Conservation (phyloP, 805 yeast genomes). For the Kuraishia capsulata region DNA sequence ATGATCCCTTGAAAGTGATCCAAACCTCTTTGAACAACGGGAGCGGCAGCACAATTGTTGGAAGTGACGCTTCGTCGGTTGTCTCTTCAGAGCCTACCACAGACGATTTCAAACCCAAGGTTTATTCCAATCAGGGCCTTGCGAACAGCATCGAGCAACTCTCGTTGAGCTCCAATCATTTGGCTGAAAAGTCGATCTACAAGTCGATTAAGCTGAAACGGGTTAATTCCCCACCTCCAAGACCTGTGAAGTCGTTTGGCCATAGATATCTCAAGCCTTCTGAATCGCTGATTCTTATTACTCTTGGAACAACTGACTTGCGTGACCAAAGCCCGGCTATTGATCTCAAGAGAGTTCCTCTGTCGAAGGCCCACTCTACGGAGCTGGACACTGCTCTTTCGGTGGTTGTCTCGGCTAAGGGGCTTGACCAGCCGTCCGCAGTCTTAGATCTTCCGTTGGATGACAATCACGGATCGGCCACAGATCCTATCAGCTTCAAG, state of each 20-base stretch:
- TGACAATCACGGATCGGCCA: slow-evolving; percentile 59
- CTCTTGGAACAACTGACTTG: slow-evolving; percentile 80
- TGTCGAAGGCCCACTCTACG: slow-evolving; percentile 67
- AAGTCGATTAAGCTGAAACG: slow-evolving; percentile 4
- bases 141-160: slow-evolving; percentile 12
- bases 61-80: neutral
- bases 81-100: neutral
- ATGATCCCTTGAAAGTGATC: slow-evolving; percentile 16
- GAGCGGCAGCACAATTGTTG: neutral
- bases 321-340: slow-evolving; percentile 52
- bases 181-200: slow-evolving; percentile 3
- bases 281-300: slow-evolving; percentile 68
- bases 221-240: slow-evolving; percentile 20
- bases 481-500: slow-evolving; percentile 70
- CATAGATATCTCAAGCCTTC: slow-evolving; percentile 58
- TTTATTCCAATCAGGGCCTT: slow-evolving; percentile 3
- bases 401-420: slow-evolving; percentile 44
- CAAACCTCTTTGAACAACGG: neutral
- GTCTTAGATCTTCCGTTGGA: slow-evolving; percentile 76
- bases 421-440: slow-evolving; percentile 42
- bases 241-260: slow-evolving; percentile 77
- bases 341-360: slow-evolving; percentile 63
- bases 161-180: slow-evolving; percentile 5
- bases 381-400: slow-evolving; percentile 86
- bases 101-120: slow-evolving; percentile 1